Percentiles rank a stretch among this genome's conserved stretches.
Evolutionary conservation across 352 stramenopile genomes (phyloP).

Genomic region (Peronospora destructor): DNA sequence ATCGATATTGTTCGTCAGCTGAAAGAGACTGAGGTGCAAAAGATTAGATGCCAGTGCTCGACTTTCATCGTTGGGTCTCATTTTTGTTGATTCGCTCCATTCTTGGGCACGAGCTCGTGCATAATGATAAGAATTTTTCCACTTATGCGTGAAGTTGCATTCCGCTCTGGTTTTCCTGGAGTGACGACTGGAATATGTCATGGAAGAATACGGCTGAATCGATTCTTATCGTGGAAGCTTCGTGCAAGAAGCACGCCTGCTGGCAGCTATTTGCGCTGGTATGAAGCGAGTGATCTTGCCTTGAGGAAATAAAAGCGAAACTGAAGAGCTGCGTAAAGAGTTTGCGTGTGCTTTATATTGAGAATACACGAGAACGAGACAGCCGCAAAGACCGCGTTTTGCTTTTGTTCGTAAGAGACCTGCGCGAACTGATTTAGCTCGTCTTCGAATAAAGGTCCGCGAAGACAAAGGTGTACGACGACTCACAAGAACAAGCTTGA

Average conservation of each 20-base stretch:
- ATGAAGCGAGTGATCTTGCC: too few species aligned
- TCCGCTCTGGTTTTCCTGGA: slow-evolving; percentile 55
- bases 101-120: slow-evolving; percentile 59
- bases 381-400: slow-evolving; percentile 32
- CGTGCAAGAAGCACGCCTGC: too few species aligned
- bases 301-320: slow-evolving; percentile 63
- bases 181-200: slow-evolving; percentile 74
- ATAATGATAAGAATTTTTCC: too few species aligned
- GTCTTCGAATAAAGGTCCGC: slow-evolving; percentile 57
- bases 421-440: slow-evolving; percentile 55
- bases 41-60: slow-evolving; percentile 1
- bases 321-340: slow-evolving; percentile 59
- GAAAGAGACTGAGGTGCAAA: slow-evolving; percentile 17
- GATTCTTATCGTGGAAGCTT: slow-evolving; percentile 84
- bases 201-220: slow-evolving; percentile 74
- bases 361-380: slow-evolving; percentile 13
- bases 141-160: slow-evolving; percentile 66
- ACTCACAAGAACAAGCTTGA: slow-evolving; percentile 4
- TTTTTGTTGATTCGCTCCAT: slow-evolving; percentile 54
- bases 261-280: slow-evolving; percentile 78
- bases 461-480: slow-evolving; percentile 28
- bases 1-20: slow-evolving; percentile 61
- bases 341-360: slow-evolving; percentile 33
- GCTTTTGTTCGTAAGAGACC: slow-evolving; percentile 66
- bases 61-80: slow-evolving; percentile 30